Conservation (phyloP, 208 protist species). For the Herpetomonas tarakana region DNA sequence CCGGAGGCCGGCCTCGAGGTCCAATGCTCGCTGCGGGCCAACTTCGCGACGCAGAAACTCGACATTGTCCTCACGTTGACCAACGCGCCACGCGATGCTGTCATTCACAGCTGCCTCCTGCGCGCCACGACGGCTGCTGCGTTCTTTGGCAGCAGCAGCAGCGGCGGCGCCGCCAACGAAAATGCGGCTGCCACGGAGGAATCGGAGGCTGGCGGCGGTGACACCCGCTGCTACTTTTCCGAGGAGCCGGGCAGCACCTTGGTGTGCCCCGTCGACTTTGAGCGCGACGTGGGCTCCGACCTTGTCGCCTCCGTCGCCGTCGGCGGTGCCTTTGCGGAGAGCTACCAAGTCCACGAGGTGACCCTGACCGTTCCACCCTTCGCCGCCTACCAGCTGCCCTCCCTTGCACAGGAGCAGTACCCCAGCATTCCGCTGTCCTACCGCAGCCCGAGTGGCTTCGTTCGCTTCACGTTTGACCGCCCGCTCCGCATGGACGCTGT, state of each 20-base stretch:
- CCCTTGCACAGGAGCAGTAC: conserved; percentile 1
- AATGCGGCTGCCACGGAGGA: conserved; percentile 6
- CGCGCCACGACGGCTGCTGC: conserved; percentile 19
- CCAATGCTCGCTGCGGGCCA: conserved; percentile 5
- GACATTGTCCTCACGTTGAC: conserved; percentile 26
- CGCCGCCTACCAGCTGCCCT: conserved; percentile 63
- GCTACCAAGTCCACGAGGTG: conserved; percentile 87
- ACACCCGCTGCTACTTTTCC: conserved; percentile 35
- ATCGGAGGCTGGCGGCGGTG: conserved; percentile 6
- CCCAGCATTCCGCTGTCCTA: conserved; percentile 10
- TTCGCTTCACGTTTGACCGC: conserved; percentile 49
- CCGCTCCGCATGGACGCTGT: conserved; percentile 31
- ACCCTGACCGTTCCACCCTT: conserved; percentile 77
- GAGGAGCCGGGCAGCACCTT: conserved; percentile 41
- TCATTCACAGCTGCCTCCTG: conserved; percentile 77
- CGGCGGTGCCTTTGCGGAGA: conserved; percentile 45
- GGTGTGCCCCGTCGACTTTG: conserved; percentile 48
- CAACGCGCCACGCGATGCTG: conserved; percentile 24
- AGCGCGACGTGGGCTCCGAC: conserved; percentile 46
- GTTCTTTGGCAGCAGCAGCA: conserved; percentile 11
- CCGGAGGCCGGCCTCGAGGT: conserved; percentile 55
- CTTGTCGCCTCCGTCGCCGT: conserved; percentile 84
- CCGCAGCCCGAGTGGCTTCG: conserved; percentile 24
- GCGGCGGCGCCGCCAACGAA: background rate
- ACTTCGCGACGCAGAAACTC: conserved; percentile 12